Evolutionary conservation across 805 yeast genomes (phyloP).

Genomic region (Ogataea polymorpha): DNA sequence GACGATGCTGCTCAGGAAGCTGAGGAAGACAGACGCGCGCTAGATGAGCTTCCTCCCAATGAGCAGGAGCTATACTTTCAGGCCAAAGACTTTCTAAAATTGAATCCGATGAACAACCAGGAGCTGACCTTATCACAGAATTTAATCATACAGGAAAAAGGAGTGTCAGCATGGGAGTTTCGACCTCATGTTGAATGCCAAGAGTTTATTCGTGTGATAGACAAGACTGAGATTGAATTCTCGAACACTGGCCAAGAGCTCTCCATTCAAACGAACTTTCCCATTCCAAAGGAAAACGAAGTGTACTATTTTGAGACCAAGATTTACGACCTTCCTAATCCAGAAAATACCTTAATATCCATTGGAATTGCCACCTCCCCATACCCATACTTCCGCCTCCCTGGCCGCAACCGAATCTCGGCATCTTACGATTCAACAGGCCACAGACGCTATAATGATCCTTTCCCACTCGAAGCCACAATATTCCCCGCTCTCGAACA

Average conservation of each 20-base stretch:
- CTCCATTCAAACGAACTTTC: conserved; percentile 75
- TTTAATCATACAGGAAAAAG: conserved; percentile 76
- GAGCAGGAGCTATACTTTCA: conserved; percentile 70
- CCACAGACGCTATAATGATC: conserved; percentile 71
- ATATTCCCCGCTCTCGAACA: conserved; percentile 58
- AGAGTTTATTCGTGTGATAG: conserved; percentile 58
- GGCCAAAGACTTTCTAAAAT: conserved; percentile 51
- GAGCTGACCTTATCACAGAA: conserved; percentile 50
- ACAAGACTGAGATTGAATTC: conserved; percentile 61
- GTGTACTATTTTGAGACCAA: conserved; percentile 89
- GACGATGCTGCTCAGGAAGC: conserved; percentile 62
- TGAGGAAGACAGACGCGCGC: conserved; percentile 56
- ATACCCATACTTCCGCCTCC: conserved; percentile 88
- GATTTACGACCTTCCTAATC: conserved; percentile 64
- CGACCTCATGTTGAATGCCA: conserved; percentile 51
- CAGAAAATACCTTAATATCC: conserved; percentile 54
- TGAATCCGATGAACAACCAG: conserved; percentile 36
- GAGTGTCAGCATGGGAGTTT: conserved; percentile 89
- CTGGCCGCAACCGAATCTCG: conserved; percentile 86
- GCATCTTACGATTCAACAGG: conserved; percentile 89
- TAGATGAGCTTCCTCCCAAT: conserved; percentile 58
- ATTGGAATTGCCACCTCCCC: conserved; percentile 85
- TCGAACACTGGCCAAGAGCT: conserved; percentile 43
- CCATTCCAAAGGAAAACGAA: conserved; percentile 77
- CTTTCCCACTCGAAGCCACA: conserved; percentile 46